Percentiles rank a stretch among this genome's conserved stretches.
Evolutionary conservation across 2,329 filamentous ascomycete genomes (phyloP).

Genomic region (Ophiocordyceps camponoti-rufipedis): DNA sequence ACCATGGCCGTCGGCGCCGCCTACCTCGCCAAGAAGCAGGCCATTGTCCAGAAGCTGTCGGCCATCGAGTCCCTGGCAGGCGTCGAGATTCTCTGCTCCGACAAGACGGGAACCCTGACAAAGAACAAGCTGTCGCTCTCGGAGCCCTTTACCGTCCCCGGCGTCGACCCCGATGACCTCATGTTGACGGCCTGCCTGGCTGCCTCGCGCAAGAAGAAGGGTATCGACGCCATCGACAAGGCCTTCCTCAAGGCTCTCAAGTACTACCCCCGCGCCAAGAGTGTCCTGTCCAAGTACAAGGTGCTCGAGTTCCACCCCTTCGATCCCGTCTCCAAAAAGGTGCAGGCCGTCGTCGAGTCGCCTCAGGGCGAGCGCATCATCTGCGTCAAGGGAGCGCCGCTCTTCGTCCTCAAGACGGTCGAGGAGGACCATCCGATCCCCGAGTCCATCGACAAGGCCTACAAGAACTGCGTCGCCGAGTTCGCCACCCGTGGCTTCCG

Average conservation of each 20-base stretch:
- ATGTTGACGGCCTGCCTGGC: slow-evolving; percentile 86
- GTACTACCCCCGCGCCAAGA: slow-evolving; percentile 69
- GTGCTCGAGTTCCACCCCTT: slow-evolving; percentile 75
- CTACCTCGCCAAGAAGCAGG: slow-evolving; percentile 82
- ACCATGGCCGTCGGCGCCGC: slow-evolving; percentile 90
- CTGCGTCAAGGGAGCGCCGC: slow-evolving; percentile 81
- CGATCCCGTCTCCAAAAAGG: slow-evolving; percentile 88
- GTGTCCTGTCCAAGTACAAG: slow-evolving; percentile 65
- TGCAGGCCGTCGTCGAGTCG: slow-evolving; percentile 67
- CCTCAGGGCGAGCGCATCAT: slow-evolving; percentile 68
- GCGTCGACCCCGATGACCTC: slow-evolving; percentile 71
- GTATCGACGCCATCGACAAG: slow-evolving; percentile 89
- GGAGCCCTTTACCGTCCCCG: slow-evolving; percentile 67
- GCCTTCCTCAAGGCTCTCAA: slow-evolving; percentile 77
- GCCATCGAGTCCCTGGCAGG: slow-evolving; percentile 84
- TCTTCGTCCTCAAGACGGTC: slow-evolving; percentile 74
- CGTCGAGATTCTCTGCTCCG: slow-evolving; percentile 85
- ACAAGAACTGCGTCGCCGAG: slow-evolving; percentile 85
- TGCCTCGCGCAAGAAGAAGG: slow-evolving; percentile 86
- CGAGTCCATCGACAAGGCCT: slow-evolving; percentile 59
- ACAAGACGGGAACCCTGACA: slow-evolving; percentile 86
- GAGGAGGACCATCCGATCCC: slow-evolving; percentile 69
- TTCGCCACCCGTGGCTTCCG: slow-evolving; percentile 88
- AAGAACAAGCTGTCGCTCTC: slow-evolving; percentile 85
- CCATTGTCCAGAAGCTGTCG: slow-evolving; percentile 82